Conservation (phyloP, 2,329 filamentous ascomycete species). For the Pseudopithomyces chartarum region DNA sequence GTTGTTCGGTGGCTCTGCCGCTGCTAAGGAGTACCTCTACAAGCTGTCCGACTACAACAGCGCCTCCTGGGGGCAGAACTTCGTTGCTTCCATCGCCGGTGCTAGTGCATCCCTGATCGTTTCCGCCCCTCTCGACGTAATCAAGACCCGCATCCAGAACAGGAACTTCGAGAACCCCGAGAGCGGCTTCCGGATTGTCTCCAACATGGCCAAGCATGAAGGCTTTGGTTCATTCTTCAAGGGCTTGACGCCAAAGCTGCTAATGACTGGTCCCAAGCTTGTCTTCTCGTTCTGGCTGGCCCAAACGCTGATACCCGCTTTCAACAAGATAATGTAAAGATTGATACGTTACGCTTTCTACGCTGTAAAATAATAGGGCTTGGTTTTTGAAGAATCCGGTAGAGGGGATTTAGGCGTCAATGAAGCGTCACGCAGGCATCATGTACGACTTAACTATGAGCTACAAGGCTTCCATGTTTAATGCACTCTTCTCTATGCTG, state of each 20-base stretch:
- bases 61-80: conserved; percentile 94
- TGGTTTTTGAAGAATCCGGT: conserved; percentile 17
- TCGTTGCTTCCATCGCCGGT: conserved; percentile 92
- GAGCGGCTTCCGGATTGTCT: conserved; percentile 87
- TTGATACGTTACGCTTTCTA: conserved; percentile 17
- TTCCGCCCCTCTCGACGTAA: conserved; percentile 96
- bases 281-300: conserved; percentile 99
- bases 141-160: conserved; percentile 98
- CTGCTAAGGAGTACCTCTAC: conserved; percentile 96
- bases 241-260: conserved; percentile 92
- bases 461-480: conserved; percentile 16
- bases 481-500: conserved; percentile 34
- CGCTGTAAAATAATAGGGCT: conserved; percentile 34
- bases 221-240: conserved; percentile 92
- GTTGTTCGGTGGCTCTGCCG: conserved; percentile 96
- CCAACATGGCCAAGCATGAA: conserved; percentile 92
- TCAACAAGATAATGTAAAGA: conserved; percentile 68
- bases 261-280: conserved; percentile 99
- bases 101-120: conserved; percentile 94
- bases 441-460: conserved; percentile 12
- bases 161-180: conserved; percentile 98
- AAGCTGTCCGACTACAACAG: conserved; percentile 91
- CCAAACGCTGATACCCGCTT: conserved; percentile 94
- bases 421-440: conserved; percentile 19
- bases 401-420: conserved; percentile 14